Evolutionary conservation across 176 grass and related monocot species (phyloP), one percentile per base, ranked within the genome.

Genomic region (Cymbopogon citratus): DNA sequence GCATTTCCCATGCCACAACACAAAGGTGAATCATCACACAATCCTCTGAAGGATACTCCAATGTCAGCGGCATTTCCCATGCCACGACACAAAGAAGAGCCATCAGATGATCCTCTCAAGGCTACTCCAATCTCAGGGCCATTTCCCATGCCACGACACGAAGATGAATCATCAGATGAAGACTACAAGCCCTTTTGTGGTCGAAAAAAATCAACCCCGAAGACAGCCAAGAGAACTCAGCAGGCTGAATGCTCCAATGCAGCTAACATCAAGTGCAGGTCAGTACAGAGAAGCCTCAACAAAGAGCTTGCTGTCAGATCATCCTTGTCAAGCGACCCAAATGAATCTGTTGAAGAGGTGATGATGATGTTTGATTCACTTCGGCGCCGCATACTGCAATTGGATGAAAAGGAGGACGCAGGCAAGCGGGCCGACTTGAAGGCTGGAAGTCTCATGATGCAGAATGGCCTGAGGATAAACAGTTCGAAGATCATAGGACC

Each of bases 291-390:
- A 27, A 91, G 21, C 76, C 86, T 86, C 3, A 57, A 81, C 57
- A 88, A n/a, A 36, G 83, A 74, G 12, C 72, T 91, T 3, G 25
- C 39, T 36, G 40, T 66, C 25, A 38, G 63, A 52, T 52, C 80
- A 49, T 85, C 88, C 87, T 63, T 76, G 7, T 86, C 81, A 5
- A 19, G 29, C n/a, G 24, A 71, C 15, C 88, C 80, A n/a, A 78
- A 60, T 52, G 76, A 86, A 63, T 74, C 80, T 3, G 92, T 87
- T 16, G 88, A 88, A 71, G 69, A 19, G 27, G 46, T 63, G 7
- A 85, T 91, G 77, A 64, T 69, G 71, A 78, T 87, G 60, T 94
- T 86, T 62, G 91, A 91, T 63, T 87, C 91, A 2, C 88, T 94
- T n/a, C 85, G 88, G 34, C 83, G 91, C 1, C 64, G 66, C 31